Evolutionary conservation across 2,329 filamentous ascomycete genomes (phyloP), one percentile per base, ranked within the genome.

Genomic region (Fusarium secorum): DNA sequence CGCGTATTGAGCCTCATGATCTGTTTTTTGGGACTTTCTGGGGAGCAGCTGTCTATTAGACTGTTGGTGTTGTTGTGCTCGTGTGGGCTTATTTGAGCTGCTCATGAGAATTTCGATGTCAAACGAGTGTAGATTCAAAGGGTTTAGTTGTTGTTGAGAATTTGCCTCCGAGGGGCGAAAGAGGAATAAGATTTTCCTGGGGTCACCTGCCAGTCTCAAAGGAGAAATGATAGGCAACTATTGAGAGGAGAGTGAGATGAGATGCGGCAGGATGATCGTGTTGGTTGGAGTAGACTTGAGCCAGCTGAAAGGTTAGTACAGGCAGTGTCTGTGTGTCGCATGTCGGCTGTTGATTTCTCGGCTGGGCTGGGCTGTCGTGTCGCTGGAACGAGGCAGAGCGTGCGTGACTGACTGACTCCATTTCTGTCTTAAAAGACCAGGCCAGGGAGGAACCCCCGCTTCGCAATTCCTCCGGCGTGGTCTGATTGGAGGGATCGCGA

Each of bases 61-160:
- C 45, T 62, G 54, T 26, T 67, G 55, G 14, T 67, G 64, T n/a
- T 55, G 20, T 18, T 62, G 44, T 49, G 64, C 64, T 44, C 64
- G 64, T 2, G 63, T 55, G 3, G 38, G 48, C 0, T 62, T 55
- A 7, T 67, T 55, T 67, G 41, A 30, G 11, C 60, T 15, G 55
- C 14, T 39, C 64, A 66, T 66, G 41, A 41, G 63, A 41, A 32
- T 22, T 18, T 33, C 2, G 22, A 17, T 15, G 7, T 20, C 28
- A 41, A 45, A 28, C 13, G 28, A 46, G 28, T 35, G 33, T 38
- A 32, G n/a, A 33, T 33, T 33, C 17, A 7, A 20, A 20, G n/a
- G 5, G 32, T 6, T 30, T 49, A 20, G 22, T 20, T 56, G 24
- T 30, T 20, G 7, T 30, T n/a, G 13, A 51, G 42, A 49, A 26